These are phyloP conservation scores for Ceratocystis ficicola DNA, from an alignment of 2,329 filamentous ascomycete species.

Conservation along the genomic window DNA sequence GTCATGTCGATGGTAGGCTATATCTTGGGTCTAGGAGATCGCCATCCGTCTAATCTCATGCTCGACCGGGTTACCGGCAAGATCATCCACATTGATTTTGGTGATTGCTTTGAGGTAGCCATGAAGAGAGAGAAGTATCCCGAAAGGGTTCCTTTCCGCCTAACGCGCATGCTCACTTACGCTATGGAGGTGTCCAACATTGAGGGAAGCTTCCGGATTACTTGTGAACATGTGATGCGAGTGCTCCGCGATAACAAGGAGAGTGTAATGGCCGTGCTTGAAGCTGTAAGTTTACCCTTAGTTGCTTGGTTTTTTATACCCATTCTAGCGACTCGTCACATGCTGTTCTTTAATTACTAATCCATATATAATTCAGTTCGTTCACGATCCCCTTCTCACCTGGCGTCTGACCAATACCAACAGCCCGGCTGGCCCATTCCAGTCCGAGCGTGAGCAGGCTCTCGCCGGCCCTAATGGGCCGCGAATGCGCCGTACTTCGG, in stretches of 20 bases:
- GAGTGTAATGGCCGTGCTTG: conserved; percentile 92
- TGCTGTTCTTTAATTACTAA: conserved; percentile 12
- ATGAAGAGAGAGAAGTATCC: conserved; percentile 99
- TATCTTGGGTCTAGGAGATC: conserved; percentile 89
- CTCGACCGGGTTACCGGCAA: conserved; percentile 91
- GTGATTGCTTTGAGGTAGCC: conserved; percentile 97
- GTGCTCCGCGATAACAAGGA: conserved; percentile 95
- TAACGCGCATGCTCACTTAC: conserved; percentile 97
- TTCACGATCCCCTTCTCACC: conserved; percentile 96
- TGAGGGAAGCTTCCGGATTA: conserved; percentile 94
- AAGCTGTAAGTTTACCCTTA: conserved; percentile 59
- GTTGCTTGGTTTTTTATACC: neutral
- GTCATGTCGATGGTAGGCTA: conserved; percentile 99
- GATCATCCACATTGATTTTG: conserved; percentile 98
- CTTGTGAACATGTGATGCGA: conserved; percentile 96
- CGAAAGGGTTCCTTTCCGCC: conserved; percentile 89
- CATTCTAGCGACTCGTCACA: neutral
- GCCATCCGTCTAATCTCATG: conserved; percentile 96
- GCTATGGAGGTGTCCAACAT: conserved; percentile 99
- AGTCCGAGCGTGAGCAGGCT: conserved; percentile 45
- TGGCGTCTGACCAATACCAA: conserved; percentile 69
- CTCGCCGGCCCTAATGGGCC: conserved; percentile 37
- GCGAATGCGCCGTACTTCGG: conserved; percentile 53
- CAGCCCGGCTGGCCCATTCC: conserved; percentile 54
- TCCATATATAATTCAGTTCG: conserved; percentile 85